Conservation (phyloP, 208 protist species). For the Leishmania amazonensis region DNA sequence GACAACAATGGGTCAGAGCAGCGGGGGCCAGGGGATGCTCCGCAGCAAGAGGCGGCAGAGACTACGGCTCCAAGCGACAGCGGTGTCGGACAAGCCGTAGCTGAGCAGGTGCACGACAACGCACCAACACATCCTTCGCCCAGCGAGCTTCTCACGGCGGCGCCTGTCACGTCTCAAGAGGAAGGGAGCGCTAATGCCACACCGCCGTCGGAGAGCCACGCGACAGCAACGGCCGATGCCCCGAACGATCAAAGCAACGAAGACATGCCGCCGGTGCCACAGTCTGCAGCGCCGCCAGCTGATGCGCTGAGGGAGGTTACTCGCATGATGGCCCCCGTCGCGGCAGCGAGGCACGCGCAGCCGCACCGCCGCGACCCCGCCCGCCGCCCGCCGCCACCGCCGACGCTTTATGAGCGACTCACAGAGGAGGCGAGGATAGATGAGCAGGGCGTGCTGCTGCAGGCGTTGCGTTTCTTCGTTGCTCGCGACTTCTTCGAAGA, state of each 20-base stretch:
- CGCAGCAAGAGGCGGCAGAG: background rate
- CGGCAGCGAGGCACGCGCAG: slow-evolving; percentile 40
- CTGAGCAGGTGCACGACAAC: background rate
- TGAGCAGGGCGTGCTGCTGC: slow-evolving; percentile 77
- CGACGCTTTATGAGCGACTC: slow-evolving; percentile 76
- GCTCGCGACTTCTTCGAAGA: slow-evolving; percentile 67
- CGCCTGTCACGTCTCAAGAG: background rate
- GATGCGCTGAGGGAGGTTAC: slow-evolving; percentile 42
- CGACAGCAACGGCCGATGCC: background rate
- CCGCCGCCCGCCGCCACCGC: slow-evolving; percentile 24
- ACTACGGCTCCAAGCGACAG: background rate
- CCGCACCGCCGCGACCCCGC: slow-evolving; percentile 24
- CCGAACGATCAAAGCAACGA: slow-evolving; percentile 24
- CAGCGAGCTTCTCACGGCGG: background rate
- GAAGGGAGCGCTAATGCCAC: background rate
- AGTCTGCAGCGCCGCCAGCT: slow-evolving; percentile 19
- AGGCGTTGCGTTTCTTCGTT: slow-evolving; percentile 86
- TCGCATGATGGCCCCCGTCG: slow-evolving; percentile 68
- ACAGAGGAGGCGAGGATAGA: slow-evolving; percentile 67
- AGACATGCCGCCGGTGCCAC: slow-evolving; percentile 38
- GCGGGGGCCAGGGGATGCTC: background rate
- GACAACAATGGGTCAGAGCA: background rate
- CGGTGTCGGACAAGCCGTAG: background rate
- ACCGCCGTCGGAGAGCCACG: background rate
- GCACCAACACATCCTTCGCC: background rate